Evolutionary conservation across 2,329 filamentous ascomycete genomes (phyloP), one percentile per base, ranked within the genome.

Genomic region (Alternaria rosae): DNA sequence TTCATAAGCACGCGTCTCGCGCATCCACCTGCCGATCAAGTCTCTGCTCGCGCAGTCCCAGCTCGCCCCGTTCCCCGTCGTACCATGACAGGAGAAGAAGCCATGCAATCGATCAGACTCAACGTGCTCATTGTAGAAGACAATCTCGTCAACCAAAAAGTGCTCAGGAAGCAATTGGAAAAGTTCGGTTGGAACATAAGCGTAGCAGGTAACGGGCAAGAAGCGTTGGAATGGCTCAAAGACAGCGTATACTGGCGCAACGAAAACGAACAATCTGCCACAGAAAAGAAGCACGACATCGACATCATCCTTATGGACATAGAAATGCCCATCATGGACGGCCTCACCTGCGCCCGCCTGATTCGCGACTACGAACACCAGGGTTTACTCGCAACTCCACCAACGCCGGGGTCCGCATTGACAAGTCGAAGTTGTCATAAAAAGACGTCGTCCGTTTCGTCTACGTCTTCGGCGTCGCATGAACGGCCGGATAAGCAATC

Each of bases 111-210:
- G 0, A 56, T 65, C 15, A 64, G 57, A 11, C 58, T 74, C 5
- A 70, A 71, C 30, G 70, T 78, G 2, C 65, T 79, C 1, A 70
- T 79, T 2, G 77, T 79, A 3, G 76, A 77, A 60, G 80, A 82
- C 57, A 81, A 82, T 47, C 58, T 81, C 6, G 71, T 81, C 43
- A 82, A 82, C 53, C 80, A 82, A 54, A 76, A 74, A 13, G 80
- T 82, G 4, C 71, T 82, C 17, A 66, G 71, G 17, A 80, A 78
- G 60, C 80, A 82, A 26, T 68, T 82, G 15, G 59, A 70, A 10
- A 78, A 76, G 44, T 68, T 74, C 10, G 76, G 78, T 4, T 80
- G 76, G 70, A 73, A 67, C 8, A 73, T 81, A 21, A 65, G 70
- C 32, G 75, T 81, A 8, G 80, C 78, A 17, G 74, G 74, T 6